A percentile compares a stretch with the other conserved stretches of the same genome.
Conservation (phyloP, 2,329 filamentous ascomycete genomes). For the Alternaria sp. region DNA sequence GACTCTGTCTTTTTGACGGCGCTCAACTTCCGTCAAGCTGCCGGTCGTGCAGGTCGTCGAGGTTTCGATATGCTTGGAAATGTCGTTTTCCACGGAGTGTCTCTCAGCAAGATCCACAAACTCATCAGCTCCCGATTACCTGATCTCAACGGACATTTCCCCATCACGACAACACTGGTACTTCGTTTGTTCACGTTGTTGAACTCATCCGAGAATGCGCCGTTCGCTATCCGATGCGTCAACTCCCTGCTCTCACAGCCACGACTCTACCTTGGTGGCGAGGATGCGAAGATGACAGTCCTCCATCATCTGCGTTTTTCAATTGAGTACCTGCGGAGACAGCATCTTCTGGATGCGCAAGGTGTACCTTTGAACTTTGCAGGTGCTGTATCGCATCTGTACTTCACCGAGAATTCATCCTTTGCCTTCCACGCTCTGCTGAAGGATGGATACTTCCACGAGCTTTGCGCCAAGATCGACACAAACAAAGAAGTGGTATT, state of each 20-base stretch:
- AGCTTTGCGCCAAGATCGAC: slow-evolving; percentile 65
- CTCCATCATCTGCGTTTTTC: slow-evolving; percentile 81
- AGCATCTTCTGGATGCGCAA: slow-evolving; percentile 66
- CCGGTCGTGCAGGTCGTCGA: slow-evolving; percentile 78
- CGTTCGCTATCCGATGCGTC: slow-evolving; percentile 67
- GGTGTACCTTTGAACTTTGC: slow-evolving; percentile 76
- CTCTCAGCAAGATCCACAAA: slow-evolving; percentile 66
- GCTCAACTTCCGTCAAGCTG: slow-evolving; percentile 77
- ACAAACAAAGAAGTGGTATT: slow-evolving; percentile 58
- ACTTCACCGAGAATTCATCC: slow-evolving; percentile 76
- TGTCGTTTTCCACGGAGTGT: slow-evolving; percentile 75
- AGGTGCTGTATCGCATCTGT: slow-evolving; percentile 72
- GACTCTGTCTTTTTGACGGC: slow-evolving; percentile 76
- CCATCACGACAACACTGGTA: slow-evolving; percentile 75
- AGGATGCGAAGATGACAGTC: slow-evolving; percentile 70
- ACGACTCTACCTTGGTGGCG: slow-evolving; percentile 72
- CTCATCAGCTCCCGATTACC: slow-evolving; percentile 76
- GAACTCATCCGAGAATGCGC: slow-evolving; percentile 67
- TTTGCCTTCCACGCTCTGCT: slow-evolving; percentile 80
- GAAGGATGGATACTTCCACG: slow-evolving; percentile 72
- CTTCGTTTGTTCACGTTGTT: slow-evolving; percentile 72
- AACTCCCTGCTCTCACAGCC: slow-evolving; percentile 73
- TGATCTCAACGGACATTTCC: slow-evolving; percentile 78
- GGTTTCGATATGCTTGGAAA: slow-evolving; percentile 83
- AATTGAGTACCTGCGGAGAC: slow-evolving; percentile 76